phyloP scores from a whole-genome alignment of 176 grass and related monocot species.

The Carex cristatella region DNA sequence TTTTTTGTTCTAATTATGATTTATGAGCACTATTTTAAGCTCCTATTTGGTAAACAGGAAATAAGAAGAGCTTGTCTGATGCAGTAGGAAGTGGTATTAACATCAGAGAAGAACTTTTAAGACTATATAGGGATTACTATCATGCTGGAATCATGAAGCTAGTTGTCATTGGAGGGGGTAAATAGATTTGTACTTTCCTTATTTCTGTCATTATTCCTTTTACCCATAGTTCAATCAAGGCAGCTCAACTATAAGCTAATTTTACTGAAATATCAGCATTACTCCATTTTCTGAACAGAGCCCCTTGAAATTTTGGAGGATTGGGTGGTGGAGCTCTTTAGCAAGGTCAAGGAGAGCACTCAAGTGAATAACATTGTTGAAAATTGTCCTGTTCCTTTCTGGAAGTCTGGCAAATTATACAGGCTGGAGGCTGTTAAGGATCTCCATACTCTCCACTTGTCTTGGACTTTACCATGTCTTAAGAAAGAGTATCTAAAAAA shows the following conservation, averaged over 20 bases:
- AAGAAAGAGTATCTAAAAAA: slow-evolving; percentile 95
- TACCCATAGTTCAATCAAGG: background rate
- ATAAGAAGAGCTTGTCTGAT: slow-evolving; percentile 93
- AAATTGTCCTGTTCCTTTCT: slow-evolving; percentile 51
- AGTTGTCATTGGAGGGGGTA: slow-evolving; percentile 93
- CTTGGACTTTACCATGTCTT: slow-evolving; percentile 92
- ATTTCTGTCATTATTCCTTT: background rate
- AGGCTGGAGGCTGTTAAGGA: slow-evolving; percentile 93
- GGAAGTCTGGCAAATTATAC: slow-evolving; percentile 81
- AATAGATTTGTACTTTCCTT: background rate
- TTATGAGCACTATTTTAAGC: slow-evolving; percentile 26
- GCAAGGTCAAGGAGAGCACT: slow-evolving; percentile 73
- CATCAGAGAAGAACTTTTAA: slow-evolving; percentile 82
- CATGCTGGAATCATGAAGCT: slow-evolving; percentile 82
- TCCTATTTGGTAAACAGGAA: slow-evolving; percentile 47
- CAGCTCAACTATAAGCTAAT: background rate
- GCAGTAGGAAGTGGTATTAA: slow-evolving; percentile 80
- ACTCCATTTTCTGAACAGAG: slow-evolving; percentile 49
- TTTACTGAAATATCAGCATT: slow-evolving; percentile 14
- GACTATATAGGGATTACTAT: slow-evolving; percentile 70
- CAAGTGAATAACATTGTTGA: slow-evolving; percentile 45
- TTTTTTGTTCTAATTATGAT: slow-evolving; percentile 11
- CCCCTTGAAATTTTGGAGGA: slow-evolving; percentile 72
- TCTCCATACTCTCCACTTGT: slow-evolving; percentile 65
- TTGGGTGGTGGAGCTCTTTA: slow-evolving; percentile 88